phyloP scores from a whole-genome alignment of 495 filamentous ascomycete species.

The Penicillium nucicola region DNA sequence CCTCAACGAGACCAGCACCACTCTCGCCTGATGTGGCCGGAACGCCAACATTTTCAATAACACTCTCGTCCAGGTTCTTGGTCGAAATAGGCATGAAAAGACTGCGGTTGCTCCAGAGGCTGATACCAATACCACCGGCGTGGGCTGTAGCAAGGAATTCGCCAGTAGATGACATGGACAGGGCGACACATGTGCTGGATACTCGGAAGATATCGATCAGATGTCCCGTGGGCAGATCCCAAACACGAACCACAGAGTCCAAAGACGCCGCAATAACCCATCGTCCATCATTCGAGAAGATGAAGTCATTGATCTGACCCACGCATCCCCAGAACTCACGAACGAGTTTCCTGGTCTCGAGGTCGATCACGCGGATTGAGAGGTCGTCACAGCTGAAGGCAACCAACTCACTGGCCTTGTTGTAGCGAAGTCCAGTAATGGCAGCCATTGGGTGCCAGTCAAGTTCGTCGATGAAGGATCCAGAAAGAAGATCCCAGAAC shows the following conservation, averaged over 20 bases:
- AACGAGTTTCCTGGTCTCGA: conserved; percentile 84
- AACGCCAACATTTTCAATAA: conserved; percentile 57
- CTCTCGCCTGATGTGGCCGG: conserved; percentile 84
- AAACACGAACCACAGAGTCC: conserved; percentile 79
- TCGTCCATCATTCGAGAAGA: conserved; percentile 87
- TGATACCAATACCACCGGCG: conserved; percentile 80
- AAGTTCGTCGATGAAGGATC: conserved; percentile 72
- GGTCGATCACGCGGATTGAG: conserved; percentile 83
- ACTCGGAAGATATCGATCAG: conserved; percentile 85
- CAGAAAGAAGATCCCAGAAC: conserved; percentile 92
- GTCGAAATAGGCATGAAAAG: conserved; percentile 86
- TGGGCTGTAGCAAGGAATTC: conserved; percentile 91
- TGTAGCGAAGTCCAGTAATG: conserved; percentile 72
- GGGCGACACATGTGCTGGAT: conserved; percentile 68
- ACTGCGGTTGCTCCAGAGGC: conserved; percentile 90
- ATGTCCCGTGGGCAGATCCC: conserved; percentile 95
- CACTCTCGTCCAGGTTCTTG: conserved; percentile 70
- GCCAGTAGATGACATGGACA: conserved; percentile 84
- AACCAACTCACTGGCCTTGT: conserved; percentile 77
- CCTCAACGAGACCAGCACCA: conserved; percentile 65
- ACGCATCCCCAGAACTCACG: conserved; percentile 89
- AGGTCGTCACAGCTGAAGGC: conserved; percentile 88
- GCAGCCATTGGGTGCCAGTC: conserved; percentile 82
- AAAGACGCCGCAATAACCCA: conserved; percentile 90
- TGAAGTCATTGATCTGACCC: conserved; percentile 79